Base-by-base conservation (phyloP, 345 rosid genomes). In the Lumnitzera littorea region DNA sequence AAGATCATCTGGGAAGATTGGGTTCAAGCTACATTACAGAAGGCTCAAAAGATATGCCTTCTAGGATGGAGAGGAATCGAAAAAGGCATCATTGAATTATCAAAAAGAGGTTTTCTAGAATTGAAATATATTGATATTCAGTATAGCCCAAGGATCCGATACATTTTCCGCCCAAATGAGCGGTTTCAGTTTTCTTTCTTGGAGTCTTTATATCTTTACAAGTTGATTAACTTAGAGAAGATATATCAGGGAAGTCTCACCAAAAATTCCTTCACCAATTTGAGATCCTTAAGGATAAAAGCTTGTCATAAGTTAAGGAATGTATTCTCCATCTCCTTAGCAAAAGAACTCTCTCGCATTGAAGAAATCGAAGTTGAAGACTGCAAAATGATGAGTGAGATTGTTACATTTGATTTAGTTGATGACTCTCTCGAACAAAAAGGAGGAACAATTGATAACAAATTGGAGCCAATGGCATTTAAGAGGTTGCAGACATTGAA, bases 71-170 rank as follows among this genome's bases (percentile, higher is more conserved):
- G 47, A 23, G 71, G 61, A 46, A 23, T 54, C 3, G 31, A 23
- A 24, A 61, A 56, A 49, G 27, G 62, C 24, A 13, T 62, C 14
- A 13, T 50, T 24, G 56, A 62, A 4, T 64, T 74, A 3, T 57
- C 61, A 48, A 12, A 7, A 12, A 24, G 58, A 50, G 78, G 71
- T 5, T 58, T 74, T 52, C 68, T 20, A 2, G 41, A 1, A 6
- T 25, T 70, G 61, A 66, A 63, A 58, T 62, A 31, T 51, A 74
- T 72, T 4, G 52, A 7, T 0, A 1, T 76, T 8, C n/a, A 57
- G 43, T 13, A 51, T 4, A 15, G 52, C 63, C 55, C 2, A 2
- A 41, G 46, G 15, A 58, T 58, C 13, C 51, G 14, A 43, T 20
- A 51, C 15, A 1, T 13, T 31, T 2, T 51, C 61, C 43, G 46